These are phyloP conservation scores for Purshia tridentata DNA, from an alignment of 306 rosid genomes.

Conservation along the genomic window DNA sequence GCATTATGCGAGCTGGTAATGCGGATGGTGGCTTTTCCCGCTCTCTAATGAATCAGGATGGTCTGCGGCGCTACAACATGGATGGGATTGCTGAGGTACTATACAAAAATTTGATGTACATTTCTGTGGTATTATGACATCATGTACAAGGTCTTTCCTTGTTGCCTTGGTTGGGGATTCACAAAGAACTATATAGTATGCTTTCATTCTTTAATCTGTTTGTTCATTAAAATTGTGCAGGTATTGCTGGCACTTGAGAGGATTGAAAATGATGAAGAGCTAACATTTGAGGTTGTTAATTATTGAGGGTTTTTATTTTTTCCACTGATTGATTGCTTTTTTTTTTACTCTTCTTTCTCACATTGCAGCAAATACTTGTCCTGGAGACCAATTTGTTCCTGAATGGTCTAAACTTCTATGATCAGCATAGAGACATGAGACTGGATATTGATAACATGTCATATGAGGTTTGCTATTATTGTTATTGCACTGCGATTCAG, in stretches of 20 bases:
- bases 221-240: conserved; percentile 38
- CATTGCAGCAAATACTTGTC: conserved; percentile 76
- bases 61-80: conserved; percentile 63
- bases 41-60: conserved; percentile 54
- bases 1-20: conserved; percentile 42
- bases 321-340: conserved; percentile 6
- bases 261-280: conserved; percentile 93
- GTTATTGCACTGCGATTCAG: not conserved
- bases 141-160: not conserved
- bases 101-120: conserved; percentile 4
- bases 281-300: conserved; percentile 76
- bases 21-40: conserved; percentile 54
- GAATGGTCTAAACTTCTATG: conserved; percentile 69
- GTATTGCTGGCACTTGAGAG: conserved; percentile 88
- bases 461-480: conserved; percentile 73
- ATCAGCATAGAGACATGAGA: conserved; percentile 97
- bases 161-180: not conserved
- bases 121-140: not conserved
- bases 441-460: conserved; percentile 97
- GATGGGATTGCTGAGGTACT: conserved; percentile 93
- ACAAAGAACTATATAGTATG: not conserved
- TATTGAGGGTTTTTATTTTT: not conserved
- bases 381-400: conserved; percentile 84
- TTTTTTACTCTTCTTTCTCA: conserved; percentile 22
- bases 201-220: conserved; percentile 7